These are phyloP conservation scores for Xylaria sp. DNA, from an alignment of 2,329 filamentous ascomycete genomes.

Conservation along the genomic window DNA sequence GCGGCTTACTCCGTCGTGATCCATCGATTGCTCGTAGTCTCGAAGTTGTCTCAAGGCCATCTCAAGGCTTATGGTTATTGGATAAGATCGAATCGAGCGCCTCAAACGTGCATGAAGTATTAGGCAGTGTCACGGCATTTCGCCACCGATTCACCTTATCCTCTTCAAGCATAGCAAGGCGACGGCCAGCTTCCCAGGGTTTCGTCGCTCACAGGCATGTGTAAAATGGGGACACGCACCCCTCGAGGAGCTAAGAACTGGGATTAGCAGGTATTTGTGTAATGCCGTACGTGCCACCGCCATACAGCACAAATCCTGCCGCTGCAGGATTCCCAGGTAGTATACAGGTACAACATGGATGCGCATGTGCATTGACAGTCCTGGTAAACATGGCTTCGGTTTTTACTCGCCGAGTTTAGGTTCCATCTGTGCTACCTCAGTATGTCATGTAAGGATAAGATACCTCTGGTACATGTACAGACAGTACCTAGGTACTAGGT, in stretches of 20 bases:
- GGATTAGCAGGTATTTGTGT: conserved; percentile 5
- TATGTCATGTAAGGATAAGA: no score
- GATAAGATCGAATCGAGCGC: not conserved
- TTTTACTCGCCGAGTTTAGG: not conserved
- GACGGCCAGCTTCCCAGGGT: not conserved
- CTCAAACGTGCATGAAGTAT: conserved; percentile 16
- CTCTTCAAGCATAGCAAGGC: not conserved
- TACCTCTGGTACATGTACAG: no score
- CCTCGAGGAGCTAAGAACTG: not conserved
- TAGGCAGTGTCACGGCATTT: not conserved
- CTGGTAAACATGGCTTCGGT: not conserved
- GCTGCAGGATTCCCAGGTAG: not conserved
- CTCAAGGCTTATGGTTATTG: not conserved
- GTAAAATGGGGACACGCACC: not conserved
- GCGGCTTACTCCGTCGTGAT: conserved; percentile 9
- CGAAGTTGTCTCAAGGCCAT: conserved; percentile 10
- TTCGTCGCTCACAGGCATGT: not conserved
- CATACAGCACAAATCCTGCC: conserved; percentile 8
- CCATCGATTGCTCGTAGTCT: not conserved
- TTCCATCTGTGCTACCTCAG: not conserved
- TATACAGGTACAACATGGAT: not conserved
- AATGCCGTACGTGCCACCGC: conserved; percentile 23
- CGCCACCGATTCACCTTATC: not conserved
- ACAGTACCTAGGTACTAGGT: no score
- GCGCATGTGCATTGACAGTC: not conserved